A percentile compares a stretch with the other conserved stretches of the same genome.
Evolutionary conservation across 495 filamentous ascomycete genomes (phyloP).

Genomic region (Clavariopsis aquatica): DNA sequence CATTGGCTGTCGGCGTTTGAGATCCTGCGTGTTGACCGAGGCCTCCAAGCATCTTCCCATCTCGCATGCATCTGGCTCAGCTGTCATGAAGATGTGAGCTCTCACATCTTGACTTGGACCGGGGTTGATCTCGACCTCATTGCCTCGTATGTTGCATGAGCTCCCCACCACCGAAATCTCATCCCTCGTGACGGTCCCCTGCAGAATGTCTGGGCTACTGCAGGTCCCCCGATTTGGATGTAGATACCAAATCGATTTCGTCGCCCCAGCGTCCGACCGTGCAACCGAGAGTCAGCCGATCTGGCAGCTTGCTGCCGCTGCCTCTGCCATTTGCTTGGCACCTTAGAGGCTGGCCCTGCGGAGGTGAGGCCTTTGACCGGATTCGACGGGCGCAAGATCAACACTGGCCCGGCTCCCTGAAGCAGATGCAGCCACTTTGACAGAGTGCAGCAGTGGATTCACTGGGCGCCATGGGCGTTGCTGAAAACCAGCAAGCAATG

Average conservation of each 20-base stretch:
- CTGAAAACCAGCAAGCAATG: background rate
- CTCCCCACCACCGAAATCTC: background rate
- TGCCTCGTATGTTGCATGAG: background rate
- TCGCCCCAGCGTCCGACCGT: slow-evolving; percentile 7
- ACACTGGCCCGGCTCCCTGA: background rate
- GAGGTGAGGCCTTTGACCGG: slow-evolving; percentile 6
- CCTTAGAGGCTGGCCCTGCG: too few relatives aligned
- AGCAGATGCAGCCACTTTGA: background rate
- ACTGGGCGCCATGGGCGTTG: background rate
- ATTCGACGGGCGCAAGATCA: slow-evolving; percentile 4
- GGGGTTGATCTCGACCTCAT: background rate
- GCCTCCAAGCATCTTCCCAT: slow-evolving; percentile 7
- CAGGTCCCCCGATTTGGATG: slow-evolving; percentile 33
- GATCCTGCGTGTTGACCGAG: slow-evolving; percentile 13
- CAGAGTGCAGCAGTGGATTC: background rate
- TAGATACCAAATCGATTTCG: slow-evolving; percentile 8
- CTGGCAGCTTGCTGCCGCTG: slow-evolving; percentile 3
- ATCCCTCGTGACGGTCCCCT: slow-evolving; percentile 15
- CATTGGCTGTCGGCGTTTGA: slow-evolving; percentile 24
- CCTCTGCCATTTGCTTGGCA: background rate
- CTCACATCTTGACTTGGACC: background rate
- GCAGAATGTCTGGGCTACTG: slow-evolving; percentile 29
- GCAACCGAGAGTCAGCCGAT: slow-evolving; percentile 23
- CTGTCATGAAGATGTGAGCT: background rate
- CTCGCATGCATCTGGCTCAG: background rate